A percentile compares a stretch with the other conserved stretches of the same genome.
These are phyloP conservation scores for Crithidia sp. DNA, from an alignment of 208 protist genomes.

Conservation along the genomic window DNA sequence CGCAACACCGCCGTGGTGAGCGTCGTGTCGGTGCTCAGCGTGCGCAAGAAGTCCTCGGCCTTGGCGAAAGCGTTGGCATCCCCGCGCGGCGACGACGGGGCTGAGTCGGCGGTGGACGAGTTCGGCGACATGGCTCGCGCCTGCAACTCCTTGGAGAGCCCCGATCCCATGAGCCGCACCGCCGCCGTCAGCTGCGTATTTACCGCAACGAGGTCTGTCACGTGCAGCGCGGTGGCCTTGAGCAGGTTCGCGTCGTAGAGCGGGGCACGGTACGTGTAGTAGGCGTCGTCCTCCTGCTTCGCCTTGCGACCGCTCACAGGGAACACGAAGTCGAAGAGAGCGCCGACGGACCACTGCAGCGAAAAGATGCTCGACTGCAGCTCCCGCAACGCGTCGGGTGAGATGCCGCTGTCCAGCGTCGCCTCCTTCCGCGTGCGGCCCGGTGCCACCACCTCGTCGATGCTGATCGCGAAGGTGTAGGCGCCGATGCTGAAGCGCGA, in stretches of 20 bases:
- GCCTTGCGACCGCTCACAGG: slow-evolving; percentile 23
- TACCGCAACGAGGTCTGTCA: slow-evolving; percentile 23
- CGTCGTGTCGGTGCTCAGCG: slow-evolving; percentile 3
- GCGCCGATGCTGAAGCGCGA: slow-evolving; percentile 53
- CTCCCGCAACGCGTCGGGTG: slow-evolving; percentile 36
- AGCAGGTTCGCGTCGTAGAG: slow-evolving; percentile 45
- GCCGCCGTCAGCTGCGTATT: slow-evolving; percentile 47
- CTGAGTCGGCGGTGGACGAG: not conserved
- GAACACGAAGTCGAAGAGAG: slow-evolving; percentile 72
- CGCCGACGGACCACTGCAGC: slow-evolving; percentile 69
- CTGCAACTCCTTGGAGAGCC: slow-evolving; percentile 37
- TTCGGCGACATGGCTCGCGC: not conserved
- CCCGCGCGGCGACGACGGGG: slow-evolving; percentile 1
- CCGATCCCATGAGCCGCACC: slow-evolving; percentile 48
- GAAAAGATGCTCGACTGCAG: slow-evolving; percentile 59
- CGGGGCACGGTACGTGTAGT: slow-evolving; percentile 20
- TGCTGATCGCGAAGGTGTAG: slow-evolving; percentile 50
- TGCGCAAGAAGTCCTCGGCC: slow-evolving; percentile 16
- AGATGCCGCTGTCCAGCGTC: slow-evolving; percentile 16
- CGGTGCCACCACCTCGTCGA: slow-evolving; percentile 28
- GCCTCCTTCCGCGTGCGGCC: slow-evolving; percentile 16
- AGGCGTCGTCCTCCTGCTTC: slow-evolving; percentile 27
- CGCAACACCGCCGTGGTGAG: slow-evolving; percentile 23
- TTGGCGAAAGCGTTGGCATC: slow-evolving; percentile 7
- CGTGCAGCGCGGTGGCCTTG: slow-evolving; percentile 21